phyloP scores from a whole-genome alignment of 2,329 filamentous ascomycete genomes.

The Phaeomoniella chlamydospora region DNA sequence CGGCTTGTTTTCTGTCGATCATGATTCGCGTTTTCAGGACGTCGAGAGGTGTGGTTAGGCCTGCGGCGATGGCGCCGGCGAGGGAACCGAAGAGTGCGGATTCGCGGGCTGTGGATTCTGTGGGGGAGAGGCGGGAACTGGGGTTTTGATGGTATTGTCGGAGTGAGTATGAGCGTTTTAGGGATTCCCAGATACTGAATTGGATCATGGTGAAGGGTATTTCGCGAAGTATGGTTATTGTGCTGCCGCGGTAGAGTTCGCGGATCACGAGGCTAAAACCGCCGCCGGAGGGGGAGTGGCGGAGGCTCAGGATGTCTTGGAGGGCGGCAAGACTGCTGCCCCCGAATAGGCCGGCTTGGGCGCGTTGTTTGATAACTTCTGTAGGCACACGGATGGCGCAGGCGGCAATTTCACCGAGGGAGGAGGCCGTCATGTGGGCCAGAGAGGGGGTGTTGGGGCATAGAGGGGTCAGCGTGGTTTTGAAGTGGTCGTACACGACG shows the following conservation, averaged over 20 bases:
- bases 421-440: constrained; percentile 73
- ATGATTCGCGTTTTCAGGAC: constrained; percentile 96
- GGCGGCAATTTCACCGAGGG: constrained; percentile 76
- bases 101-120: constrained; percentile 47
- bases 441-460: constrained; percentile 18
- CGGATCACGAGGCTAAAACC: constrained; percentile 42
- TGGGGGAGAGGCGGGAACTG: constrained; percentile 8
- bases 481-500: constrained; percentile 75
- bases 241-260: constrained; percentile 84
- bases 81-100: constrained; percentile 74
- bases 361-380: constrained; percentile 92
- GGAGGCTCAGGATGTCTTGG: constrained; percentile 48
- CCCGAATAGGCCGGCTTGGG: constrained; percentile 73
- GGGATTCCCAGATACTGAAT: constrained; percentile 89
- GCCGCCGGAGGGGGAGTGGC: constrained; percentile 16
- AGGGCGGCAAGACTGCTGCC: constrained; percentile 55
- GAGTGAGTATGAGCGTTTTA: constrained; percentile 48
- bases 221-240: constrained; percentile 85
- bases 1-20: constrained; percentile 57
- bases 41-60: constrained; percentile 80
- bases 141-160: constrained; percentile 39
- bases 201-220: constrained; percentile 96
- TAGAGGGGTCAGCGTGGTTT: constrained; percentile 33
- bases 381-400: constrained; percentile 88
- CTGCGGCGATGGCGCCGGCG: constrained; percentile 74